phyloP scores from a whole-genome alignment of 2,329 filamentous ascomycete species.

The Zymoseptoria crescenta region DNA sequence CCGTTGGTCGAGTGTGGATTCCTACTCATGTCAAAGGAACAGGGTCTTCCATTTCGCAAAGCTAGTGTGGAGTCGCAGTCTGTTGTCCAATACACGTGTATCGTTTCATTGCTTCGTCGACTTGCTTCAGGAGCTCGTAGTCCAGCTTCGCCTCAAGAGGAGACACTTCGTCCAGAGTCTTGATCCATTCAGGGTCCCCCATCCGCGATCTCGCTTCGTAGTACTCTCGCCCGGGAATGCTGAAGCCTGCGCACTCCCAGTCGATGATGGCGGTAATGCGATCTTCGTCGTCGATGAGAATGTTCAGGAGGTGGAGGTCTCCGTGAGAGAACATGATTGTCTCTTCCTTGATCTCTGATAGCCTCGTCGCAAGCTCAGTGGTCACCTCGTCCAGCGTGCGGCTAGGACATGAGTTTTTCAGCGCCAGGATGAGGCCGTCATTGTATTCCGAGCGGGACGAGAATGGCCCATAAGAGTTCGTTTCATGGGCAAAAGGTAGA shows the following conservation, averaged over 20 bases:
- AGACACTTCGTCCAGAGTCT: slow-evolving; percentile 1
- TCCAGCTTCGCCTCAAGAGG: not conserved
- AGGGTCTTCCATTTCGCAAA: no score
- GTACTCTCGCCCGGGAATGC: slow-evolving; percentile 5
- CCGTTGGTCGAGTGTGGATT: no score
- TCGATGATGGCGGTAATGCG: slow-evolving; percentile 2
- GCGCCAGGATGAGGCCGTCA: slow-evolving; percentile 3
- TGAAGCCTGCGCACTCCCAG: slow-evolving; percentile 6
- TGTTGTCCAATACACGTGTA: slow-evolving; percentile 2
- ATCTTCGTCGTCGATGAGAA: not conserved
- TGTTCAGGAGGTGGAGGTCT: not conserved
- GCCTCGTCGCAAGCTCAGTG: not conserved
- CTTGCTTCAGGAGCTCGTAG: slow-evolving; percentile 1
- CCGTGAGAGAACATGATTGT: not conserved
- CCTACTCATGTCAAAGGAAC: not conserved
- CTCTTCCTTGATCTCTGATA: not conserved
- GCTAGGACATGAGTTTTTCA: slow-evolving; percentile 2
- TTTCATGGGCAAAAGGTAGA: slow-evolving; percentile 1
- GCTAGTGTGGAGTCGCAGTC: no score
- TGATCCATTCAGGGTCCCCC: not conserved
- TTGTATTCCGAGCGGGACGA: slow-evolving; percentile 6
- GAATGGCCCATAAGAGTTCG: slow-evolving; percentile 2
- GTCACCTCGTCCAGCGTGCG: not conserved
- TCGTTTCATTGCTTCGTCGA: slow-evolving; percentile 2
- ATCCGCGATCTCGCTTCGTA: slow-evolving; percentile 2